phyloP scores from a whole-genome alignment of 139 green algal genomes.

The Chlorella sp. region DNA sequence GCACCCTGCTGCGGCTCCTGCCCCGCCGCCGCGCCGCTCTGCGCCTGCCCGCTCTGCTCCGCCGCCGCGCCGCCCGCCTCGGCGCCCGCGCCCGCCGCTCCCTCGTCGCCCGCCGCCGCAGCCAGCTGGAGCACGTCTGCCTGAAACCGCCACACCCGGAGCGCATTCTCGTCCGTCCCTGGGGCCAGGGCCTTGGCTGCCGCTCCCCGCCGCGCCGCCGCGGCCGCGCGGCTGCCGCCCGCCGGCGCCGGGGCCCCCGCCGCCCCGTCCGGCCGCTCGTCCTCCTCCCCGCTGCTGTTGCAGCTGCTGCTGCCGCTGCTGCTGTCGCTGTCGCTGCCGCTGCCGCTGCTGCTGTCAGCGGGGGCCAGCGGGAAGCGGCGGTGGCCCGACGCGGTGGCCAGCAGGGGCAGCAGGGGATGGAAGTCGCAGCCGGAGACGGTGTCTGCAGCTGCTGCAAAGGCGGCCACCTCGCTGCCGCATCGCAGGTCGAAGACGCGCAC shows the following conservation, averaged over 20 bases:
- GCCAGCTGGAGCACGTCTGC: background rate
- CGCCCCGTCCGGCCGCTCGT: background rate
- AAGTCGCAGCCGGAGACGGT: constrained; percentile 83
- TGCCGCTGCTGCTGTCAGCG: background rate
- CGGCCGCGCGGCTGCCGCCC: background rate
- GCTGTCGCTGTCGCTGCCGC: constrained; percentile 7
- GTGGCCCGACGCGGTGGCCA: constrained; percentile 72
- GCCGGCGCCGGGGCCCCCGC: background rate
- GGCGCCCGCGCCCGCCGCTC: too few relatives aligned
- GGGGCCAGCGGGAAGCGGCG: constrained; percentile 37
- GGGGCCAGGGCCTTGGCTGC: background rate
- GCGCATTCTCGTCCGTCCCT: constrained; percentile 22
- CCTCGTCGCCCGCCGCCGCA: background rate
- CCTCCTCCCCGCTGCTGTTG: background rate
- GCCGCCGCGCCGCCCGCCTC: too few relatives aligned
- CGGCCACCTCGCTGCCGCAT: constrained; percentile 48
- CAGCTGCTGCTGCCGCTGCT: constrained; percentile 1
- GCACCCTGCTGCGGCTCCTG: too few relatives aligned
- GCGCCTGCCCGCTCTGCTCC: too few relatives aligned
- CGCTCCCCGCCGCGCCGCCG: background rate
- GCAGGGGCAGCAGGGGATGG: constrained; percentile 72
- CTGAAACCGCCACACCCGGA: constrained; percentile 36
- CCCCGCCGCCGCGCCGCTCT: too few relatives aligned
- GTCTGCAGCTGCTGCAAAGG: constrained; percentile 58
- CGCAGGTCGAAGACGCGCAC: constrained; percentile 76